Base-by-base conservation (phyloP, 768 basidiomycete genomes). In the Lentinus tigrinus region DNA sequence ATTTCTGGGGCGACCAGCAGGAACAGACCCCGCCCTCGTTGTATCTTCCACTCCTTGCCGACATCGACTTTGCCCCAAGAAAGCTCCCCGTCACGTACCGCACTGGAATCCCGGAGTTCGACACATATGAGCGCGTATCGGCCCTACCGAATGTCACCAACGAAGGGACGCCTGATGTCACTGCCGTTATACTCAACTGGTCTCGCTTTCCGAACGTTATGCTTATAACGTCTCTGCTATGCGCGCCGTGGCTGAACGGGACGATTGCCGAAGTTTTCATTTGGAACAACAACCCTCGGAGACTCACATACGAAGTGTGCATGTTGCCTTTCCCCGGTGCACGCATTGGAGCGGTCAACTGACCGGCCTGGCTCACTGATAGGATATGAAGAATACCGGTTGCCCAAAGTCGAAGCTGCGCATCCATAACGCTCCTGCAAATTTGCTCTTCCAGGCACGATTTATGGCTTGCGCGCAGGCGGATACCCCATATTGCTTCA, bases 131-230 rank as follows among this genome's bases (percentile, higher is more conserved):
- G 39, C 64, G 64, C 26, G 34, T 65, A 3, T 57, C 60, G 1
- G 47, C 55, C 4, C 36, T 58, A 2, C 58, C 55, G 34, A 60
- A 60, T 47, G 36, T 19, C 10, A 50, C 55, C 1, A 13, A 23
- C 13, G 17, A 19, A 3, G 24, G 38, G 27, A 28, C 10, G 56
- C 74, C 76, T 61, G 75, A 82, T 59, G 80, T 80, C 13, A 84
- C 83, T 6, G 82, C 80, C 7, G 72, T 88, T 39, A 65, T 89
- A 38, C 73, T 88, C 42, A 89, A 88, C 68, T 89, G 87, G 88
- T 83, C 82, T 48, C 79, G 85, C 17, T 76, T 87, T 23, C 72
- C 77, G 0, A 90, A 89, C 60, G 83, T 89, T 40, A 65, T 79
- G 39, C 75, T 76, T 49, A 84, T 89, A 51, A 75, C 76, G 17